Base-by-base conservation (phyloP, 768 basidiomycete genomes). In the Auriscalpium vulgare region DNA sequence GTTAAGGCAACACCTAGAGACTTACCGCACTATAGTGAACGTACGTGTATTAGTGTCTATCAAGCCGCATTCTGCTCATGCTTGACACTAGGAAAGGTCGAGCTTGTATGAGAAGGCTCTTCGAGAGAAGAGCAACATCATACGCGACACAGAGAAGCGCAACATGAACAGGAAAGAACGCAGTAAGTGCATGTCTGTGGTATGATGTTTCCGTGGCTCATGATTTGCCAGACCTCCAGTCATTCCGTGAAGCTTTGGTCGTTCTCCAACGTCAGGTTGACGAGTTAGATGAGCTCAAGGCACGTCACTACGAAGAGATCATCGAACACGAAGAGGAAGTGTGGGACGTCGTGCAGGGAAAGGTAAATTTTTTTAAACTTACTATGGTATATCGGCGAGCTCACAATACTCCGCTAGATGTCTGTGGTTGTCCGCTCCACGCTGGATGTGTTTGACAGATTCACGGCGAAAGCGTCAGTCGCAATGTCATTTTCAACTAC, bases 241-340 rank as follows among this genome's bases (percentile, higher is more conserved):
- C 80, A 48, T 95, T 95, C 72, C 78, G 93, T 60, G 85, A 89
- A 71, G 91, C 93, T 17, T 72, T 97, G 37, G 69, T 80, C 29
- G 77, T 91, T 13, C 73, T 95, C 44, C 94, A 95, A 63, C 77
- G 83, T 43, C 92, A 95, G 69, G 92, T 97, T 0, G 91, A 95
- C 63, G 93, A 93, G 57, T 75, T 97, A 2, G 94, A 97, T 69
- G 82, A 82, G 53, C 74, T 97, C 55, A 95, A 95, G 66, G 80
- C 75, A 8, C 76, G 80, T 8, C 92, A 97, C 71, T 95, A 97
- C 65, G 81, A 86, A 60, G 86, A 92, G 63, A 92, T 95, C 53
- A 72, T 93, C 50, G 89, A 91, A 56, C 93, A 94, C 62, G 94
- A 97, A 71, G 91, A 95, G 62, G 86, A 95, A 69, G 87, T 92